Percentiles rank a stretch among this genome's conserved stretches.
Conservation (phyloP, 1,284 basidiomycete genomes). For the Jaminaea rosea region DNA sequence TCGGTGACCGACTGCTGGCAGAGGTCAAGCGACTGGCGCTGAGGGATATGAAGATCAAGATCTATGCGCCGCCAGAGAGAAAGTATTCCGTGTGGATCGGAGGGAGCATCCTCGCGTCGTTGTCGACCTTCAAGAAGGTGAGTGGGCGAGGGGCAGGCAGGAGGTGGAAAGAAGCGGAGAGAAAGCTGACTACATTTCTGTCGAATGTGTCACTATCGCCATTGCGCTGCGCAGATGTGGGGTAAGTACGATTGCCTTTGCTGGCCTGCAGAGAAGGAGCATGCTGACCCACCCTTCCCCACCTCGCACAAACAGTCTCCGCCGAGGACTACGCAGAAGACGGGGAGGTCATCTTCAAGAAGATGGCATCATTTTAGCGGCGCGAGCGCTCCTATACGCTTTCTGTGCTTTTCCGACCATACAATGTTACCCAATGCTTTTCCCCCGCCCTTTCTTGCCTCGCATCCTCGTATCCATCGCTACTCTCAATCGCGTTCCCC, state of each 20-base stretch:
- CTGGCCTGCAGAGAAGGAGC: neutral
- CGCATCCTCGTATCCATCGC: no score
- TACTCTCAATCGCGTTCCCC: no score
- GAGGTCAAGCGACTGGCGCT: constrained; percentile 95
- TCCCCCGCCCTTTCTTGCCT: no score
- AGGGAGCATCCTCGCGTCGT: constrained; percentile 68
- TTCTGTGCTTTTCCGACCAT: no score
- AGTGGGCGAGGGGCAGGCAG: neutral
- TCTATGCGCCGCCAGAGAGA: constrained; percentile 97
- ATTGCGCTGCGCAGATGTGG: constrained; percentile 24
- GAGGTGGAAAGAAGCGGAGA: no score
- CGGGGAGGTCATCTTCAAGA: constrained; percentile 93
- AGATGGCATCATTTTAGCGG: constrained; percentile 48
- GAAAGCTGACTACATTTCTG: constrained; percentile 1
- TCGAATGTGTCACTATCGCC: neutral
- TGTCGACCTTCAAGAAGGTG: constrained; percentile 96
- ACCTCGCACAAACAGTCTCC: constrained; percentile 55
- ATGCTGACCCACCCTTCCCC: neutral
- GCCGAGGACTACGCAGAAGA: constrained; percentile 99
- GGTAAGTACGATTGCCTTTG: neutral
- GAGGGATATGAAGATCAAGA: constrained; percentile 97
- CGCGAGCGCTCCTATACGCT: no score
- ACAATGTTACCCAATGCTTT: no score
- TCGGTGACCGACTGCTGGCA: constrained; percentile 86
- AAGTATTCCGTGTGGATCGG: constrained; percentile 99